Evolutionary conservation across 169 alveolate species (phyloP).

Genomic region (Cystoisospora suis): DNA sequence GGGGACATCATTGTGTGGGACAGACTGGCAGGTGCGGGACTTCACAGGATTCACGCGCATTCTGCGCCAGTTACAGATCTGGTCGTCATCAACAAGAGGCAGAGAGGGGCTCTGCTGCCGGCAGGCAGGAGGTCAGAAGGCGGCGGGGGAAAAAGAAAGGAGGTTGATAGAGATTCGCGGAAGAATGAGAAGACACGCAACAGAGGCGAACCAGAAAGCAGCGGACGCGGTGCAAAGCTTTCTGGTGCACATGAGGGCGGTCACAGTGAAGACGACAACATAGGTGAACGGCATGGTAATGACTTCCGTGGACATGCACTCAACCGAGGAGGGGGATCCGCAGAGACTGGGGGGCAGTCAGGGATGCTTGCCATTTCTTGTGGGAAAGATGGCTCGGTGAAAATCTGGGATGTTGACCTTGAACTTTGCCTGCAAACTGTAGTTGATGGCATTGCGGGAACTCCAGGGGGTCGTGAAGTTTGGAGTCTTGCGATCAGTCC

Average conservation of each 20-base stretch:
- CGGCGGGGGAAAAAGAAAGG: neutral
- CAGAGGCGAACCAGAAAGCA: neutral
- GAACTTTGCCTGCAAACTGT: constrained; percentile 86
- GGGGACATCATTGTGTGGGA: constrained; percentile 88
- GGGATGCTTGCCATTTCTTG: constrained; percentile 73
- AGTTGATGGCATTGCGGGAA: constrained; percentile 62
- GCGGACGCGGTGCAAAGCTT: neutral
- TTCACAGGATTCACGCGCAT: constrained; percentile 83
- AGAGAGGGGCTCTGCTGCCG: neutral
- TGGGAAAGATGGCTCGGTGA: constrained; percentile 85
- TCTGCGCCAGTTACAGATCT: constrained; percentile 79
- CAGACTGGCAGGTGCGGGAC: constrained; percentile 79
- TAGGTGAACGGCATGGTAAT: no score
- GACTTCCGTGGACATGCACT: no score
- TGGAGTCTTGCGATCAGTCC: constrained; percentile 69
- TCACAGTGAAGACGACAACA: no score
- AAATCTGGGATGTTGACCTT: constrained; percentile 83
- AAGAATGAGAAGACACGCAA: constrained; percentile 22
- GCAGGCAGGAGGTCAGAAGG: neutral
- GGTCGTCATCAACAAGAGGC: neutral
- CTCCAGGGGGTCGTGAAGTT: constrained; percentile 75
- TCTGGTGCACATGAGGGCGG: no score
- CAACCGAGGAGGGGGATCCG: no score
- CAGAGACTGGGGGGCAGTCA: no score
- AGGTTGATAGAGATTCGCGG: constrained; percentile 16